Conservation (phyloP, 768 basidiomycete species). For the Mycena chlorophos region DNA sequence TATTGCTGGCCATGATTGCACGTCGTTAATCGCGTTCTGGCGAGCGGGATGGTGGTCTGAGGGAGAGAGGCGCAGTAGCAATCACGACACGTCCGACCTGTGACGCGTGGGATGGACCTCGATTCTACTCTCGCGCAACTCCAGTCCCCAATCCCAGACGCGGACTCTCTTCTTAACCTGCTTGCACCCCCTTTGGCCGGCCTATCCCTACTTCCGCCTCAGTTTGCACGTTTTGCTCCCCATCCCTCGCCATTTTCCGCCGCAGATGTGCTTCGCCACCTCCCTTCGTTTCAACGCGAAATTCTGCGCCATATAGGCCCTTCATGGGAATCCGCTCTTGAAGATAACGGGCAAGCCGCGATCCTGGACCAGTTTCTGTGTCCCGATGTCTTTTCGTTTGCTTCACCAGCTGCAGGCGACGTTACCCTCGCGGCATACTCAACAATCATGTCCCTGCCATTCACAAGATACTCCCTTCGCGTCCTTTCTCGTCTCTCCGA, state of each 20-base stretch:
- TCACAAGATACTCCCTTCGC: slow-evolving; percentile 50
- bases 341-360: slow-evolving; percentile 43
- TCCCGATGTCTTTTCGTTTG: slow-evolving; percentile 59
- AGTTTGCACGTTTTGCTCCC: slow-evolving; percentile 45
- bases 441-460: slow-evolving; percentile 53
- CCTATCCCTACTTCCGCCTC: slow-evolving; percentile 60
- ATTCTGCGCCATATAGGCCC: slow-evolving; percentile 67
- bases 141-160: slow-evolving; percentile 47
- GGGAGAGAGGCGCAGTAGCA: background rate
- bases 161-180: slow-evolving; percentile 53
- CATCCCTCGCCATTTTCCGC: slow-evolving; percentile 35
- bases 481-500: slow-evolving; percentile 55
- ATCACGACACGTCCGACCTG: too few species aligned
- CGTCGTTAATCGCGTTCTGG: background rate
- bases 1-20: slow-evolving; percentile 18
- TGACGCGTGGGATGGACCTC: too few species aligned
- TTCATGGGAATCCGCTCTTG: slow-evolving; percentile 61
- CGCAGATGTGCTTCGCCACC: slow-evolving; percentile 39
- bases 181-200: slow-evolving; percentile 59
- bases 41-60: slow-evolving; percentile 1
- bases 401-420: slow-evolving; percentile 49
- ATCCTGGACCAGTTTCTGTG: slow-evolving; percentile 73
- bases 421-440: slow-evolving; percentile 64
- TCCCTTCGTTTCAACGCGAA: slow-evolving; percentile 61
- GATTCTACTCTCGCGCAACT: slow-evolving; percentile 46